phyloP scores from a whole-genome alignment of 2,329 filamentous ascomycete species.

The Talaromyces rugulosus region DNA sequence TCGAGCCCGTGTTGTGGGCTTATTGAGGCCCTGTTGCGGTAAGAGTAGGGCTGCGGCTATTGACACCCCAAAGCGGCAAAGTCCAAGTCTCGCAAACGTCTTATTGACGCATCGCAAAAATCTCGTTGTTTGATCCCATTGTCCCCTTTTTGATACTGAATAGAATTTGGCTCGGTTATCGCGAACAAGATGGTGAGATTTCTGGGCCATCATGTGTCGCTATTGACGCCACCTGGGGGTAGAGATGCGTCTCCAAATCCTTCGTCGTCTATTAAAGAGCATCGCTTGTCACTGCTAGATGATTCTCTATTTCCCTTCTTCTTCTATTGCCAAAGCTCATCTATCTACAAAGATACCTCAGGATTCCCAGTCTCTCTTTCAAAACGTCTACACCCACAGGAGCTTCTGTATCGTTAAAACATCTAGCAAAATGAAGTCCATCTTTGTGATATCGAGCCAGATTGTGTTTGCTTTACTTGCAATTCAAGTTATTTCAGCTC shows the following conservation, averaged over 20 bases:
- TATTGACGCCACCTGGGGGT: neutral
- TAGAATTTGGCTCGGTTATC: neutral
- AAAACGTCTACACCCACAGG: neutral
- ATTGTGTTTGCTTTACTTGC: neutral
- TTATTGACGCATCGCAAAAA: neutral
- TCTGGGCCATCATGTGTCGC: neutral
- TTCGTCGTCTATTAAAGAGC: neutral
- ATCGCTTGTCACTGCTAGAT: neutral
- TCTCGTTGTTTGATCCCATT: neutral
- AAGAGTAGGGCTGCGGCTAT: constrained; percentile 5
- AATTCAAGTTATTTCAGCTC: neutral
- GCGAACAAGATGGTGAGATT: neutral
- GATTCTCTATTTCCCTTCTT: neutral
- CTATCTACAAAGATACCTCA: neutral
- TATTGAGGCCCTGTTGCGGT: neutral
- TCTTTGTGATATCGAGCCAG: neutral
- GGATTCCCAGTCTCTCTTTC: neutral
- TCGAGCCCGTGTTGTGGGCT: neutral
- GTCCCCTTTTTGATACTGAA: neutral
- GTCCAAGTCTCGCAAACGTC: neutral
- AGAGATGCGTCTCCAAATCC: neutral
- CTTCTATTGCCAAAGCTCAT: neutral
- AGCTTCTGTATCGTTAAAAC: neutral
- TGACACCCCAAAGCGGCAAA: constrained; percentile 12
- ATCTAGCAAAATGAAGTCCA: neutral